Evolutionary conservation across 2,329 filamentous ascomycete genomes (phyloP).

Genomic region (Teratosphaeria nubilosa): DNA sequence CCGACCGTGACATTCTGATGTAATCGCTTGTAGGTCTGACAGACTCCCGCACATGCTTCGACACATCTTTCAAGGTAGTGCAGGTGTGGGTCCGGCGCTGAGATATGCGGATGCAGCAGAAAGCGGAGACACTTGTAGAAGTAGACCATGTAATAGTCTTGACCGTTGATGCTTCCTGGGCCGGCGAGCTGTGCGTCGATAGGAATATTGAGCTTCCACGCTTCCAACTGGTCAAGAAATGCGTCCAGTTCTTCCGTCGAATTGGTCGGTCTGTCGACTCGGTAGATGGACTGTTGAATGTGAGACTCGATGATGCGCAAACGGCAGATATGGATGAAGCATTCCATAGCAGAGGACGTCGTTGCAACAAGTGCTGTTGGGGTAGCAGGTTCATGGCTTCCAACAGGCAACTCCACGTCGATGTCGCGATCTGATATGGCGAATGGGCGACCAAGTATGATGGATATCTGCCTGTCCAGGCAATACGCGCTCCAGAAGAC

Average conservation of each 20-base stretch:
- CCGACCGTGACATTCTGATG: conserved; percentile 21
- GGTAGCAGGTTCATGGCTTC: background rate
- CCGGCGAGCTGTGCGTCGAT: background rate
- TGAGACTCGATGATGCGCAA: conserved; percentile 9
- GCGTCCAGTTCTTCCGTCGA: conserved; percentile 1
- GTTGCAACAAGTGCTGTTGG: background rate
- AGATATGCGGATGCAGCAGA: background rate
- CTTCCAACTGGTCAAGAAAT: conserved; percentile 3
- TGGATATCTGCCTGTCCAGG: conserved; percentile 27
- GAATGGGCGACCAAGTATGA: conserved; percentile 27
- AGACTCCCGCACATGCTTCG: conserved; percentile 22
- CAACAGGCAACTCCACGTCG: conserved; percentile 15
- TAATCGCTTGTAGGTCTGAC: conserved; percentile 21
- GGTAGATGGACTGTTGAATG: conserved; percentile 11
- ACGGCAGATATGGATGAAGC: conserved; percentile 15
- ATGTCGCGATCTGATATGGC: conserved; percentile 24
- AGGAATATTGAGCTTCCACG: conserved; percentile 4
- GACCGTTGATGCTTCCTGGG: background rate
- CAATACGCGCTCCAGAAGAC: conserved; percentile 29
- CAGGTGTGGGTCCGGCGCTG: background rate
- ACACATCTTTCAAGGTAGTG: conserved; percentile 4
- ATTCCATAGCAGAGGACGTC: background rate
- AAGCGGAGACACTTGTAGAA: background rate
- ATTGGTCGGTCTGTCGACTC: conserved; percentile 6
- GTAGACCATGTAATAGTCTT: conserved; percentile 1